Conservation (phyloP, 2,329 filamentous ascomycete species). For the Colletotrichum sp. region DNA sequence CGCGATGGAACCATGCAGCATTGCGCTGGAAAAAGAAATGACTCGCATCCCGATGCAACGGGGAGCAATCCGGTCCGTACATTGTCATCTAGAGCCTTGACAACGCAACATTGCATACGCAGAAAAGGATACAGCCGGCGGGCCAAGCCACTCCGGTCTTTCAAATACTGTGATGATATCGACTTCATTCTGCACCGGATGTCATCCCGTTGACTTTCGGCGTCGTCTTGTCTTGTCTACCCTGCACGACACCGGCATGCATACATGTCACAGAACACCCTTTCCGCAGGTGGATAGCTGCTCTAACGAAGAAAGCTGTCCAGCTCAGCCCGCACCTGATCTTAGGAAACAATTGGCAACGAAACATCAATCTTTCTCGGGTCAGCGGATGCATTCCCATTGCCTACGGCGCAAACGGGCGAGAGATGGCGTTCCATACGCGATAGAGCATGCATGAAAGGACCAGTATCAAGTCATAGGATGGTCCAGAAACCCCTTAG, state of each 20-base stretch:
- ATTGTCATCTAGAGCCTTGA: not conserved
- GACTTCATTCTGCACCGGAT: not conserved
- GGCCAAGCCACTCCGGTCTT: not conserved
- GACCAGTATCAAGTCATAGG: not conserved
- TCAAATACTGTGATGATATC: not conserved
- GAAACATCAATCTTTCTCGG: not conserved
- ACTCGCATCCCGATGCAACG: not conserved
- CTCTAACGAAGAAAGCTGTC: not conserved
- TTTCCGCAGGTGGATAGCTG: not conserved
- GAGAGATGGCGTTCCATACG: not conserved
- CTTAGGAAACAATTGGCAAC: not conserved
- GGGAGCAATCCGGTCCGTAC: not conserved
- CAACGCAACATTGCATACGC: not conserved
- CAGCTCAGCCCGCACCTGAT: not conserved
- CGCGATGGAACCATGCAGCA: conserved; percentile 7
- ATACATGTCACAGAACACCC: not conserved
- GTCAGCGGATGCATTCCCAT: not conserved
- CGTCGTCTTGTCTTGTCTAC: not conserved
- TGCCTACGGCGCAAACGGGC: not conserved
- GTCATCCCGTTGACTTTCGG: not conserved
- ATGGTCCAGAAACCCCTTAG: not conserved
- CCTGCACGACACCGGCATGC: not conserved
- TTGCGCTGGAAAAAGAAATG: not conserved
- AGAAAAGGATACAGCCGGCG: not conserved
- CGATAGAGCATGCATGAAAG: not conserved